Conservation (phyloP, 257 asterid genomes). For the Schizonepeta tenuifolia region DNA sequence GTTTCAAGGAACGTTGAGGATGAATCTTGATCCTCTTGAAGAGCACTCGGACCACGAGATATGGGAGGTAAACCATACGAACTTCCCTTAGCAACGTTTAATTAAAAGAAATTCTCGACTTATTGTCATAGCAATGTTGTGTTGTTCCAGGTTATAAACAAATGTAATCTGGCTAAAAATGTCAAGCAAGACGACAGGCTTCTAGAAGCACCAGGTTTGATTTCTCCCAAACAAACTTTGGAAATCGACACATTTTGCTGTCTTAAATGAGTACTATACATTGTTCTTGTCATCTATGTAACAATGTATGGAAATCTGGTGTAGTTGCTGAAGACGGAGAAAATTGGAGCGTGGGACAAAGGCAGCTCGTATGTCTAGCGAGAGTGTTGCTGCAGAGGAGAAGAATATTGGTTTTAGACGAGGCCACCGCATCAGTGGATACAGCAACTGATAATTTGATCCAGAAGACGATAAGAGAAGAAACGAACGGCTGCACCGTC, state of each 20-base stretch:
- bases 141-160: conserved; percentile 55
- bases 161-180: conserved; percentile 66
- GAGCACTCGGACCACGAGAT: conserved; percentile 66
- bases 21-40: conserved; percentile 72
- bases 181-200: conserved; percentile 67
- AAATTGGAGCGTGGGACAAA: conserved; percentile 84
- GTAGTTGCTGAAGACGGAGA: conserved; percentile 92
- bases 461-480: conserved; percentile 76
- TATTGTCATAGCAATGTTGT: not conserved
- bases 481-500: conserved; percentile 70
- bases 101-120: not conserved
- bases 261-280: not conserved
- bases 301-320: not conserved
- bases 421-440: conserved; percentile 87
- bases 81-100: not conserved
- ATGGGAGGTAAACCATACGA: conserved; percentile 62
- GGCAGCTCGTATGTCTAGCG: conserved; percentile 82
- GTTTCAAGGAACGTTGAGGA: conserved; percentile 80
- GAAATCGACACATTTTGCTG: not conserved
- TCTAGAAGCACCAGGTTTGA: conserved; percentile 75
- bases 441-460: conserved; percentile 69
- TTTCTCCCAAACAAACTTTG: not conserved
- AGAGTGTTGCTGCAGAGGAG: conserved; percentile 67
- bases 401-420: conserved; percentile 70
- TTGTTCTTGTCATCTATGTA: not conserved